Evolutionary conservation across 352 stramenopile genomes (phyloP), one percentile per base, ranked within the genome.

Genomic region (Pythium phragmiticola): DNA sequence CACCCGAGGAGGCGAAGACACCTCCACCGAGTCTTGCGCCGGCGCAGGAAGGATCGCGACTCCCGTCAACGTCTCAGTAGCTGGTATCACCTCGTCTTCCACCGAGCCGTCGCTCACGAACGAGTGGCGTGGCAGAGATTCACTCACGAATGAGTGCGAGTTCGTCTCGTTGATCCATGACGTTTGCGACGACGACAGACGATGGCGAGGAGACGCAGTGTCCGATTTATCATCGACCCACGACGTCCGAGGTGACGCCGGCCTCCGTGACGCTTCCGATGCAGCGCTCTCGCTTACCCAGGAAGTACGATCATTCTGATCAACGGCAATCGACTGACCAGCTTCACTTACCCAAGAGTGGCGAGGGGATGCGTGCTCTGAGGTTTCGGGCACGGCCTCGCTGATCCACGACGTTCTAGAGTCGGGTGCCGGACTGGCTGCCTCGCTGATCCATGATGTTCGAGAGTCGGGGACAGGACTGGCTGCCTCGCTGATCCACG

Each of bases 51-150:
- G 17, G 11, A 61, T 61, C 16, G 55, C 55, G 21, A 61, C 55
- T 6, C 43, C 28, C 2, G 43, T 39, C 7, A 39, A 9, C 55
- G 9, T 61, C 55, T 8, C 43, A 26, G n/a, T 56, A 9, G 30
- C 57, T 23, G 45, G 36, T 19, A 55, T 26, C 3, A 45, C 23
- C 12, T 45, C 28, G 2, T 69, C 56, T 12, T 53, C 55, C 17
- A 34, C 49, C 4, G 62, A 68, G 16, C 57, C 36, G 28, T 65
- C 63, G 21, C 63, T 69, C 13, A 61, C 63, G 47, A 69, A 69
- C 37, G 63, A 69, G 16, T 69, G 63, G 9, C 61, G 53, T 19
- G 56, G 19, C 14, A 30, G 52, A 19, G 53, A 53, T 9, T 46
- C 45, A 23, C 57, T 33, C 34, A 63, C 54, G 33, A 68, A 68